phyloP scores from a whole-genome alignment of 805 yeast species.

The Nakazawaea holstii region DNA sequence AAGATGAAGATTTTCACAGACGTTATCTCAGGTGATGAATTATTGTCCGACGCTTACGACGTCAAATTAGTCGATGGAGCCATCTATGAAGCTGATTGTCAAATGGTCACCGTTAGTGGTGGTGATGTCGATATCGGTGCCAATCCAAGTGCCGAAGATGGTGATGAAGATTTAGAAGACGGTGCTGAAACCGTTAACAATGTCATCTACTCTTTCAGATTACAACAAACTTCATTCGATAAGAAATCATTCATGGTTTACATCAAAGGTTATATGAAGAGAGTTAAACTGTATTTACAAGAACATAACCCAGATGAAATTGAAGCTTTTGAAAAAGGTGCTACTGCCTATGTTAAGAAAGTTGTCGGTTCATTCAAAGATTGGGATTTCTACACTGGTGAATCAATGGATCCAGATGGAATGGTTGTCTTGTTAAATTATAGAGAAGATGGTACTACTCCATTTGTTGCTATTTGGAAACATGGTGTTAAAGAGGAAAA shows the following conservation, averaged over 20 bases:
- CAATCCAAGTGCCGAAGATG: slow-evolving; percentile 98
- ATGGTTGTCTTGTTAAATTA: slow-evolving; percentile 97
- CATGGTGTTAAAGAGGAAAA: slow-evolving; percentile 91
- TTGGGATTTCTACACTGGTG: slow-evolving; percentile 99
- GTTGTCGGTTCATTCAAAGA: slow-evolving; percentile 92
- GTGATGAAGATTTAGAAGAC: slow-evolving; percentile 75
- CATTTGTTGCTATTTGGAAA: slow-evolving; percentile 97
- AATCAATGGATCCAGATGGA: slow-evolving; percentile 99
- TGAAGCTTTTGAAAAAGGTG: slow-evolving; percentile 94
- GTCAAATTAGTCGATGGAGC: slow-evolving; percentile 79
- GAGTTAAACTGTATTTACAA: slow-evolving; percentile 83
- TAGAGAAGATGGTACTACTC: slow-evolving; percentile 99
- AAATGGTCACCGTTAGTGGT: slow-evolving; percentile 76
- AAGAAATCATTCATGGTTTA: slow-evolving; percentile 95
- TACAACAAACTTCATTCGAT: slow-evolving; percentile 93
- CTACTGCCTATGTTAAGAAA: slow-evolving; percentile 93
- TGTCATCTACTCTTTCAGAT: slow-evolving; percentile 97
- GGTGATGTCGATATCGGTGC: slow-evolving; percentile 98
- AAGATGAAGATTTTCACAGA: slow-evolving; percentile 52
- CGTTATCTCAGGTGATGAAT: slow-evolving; percentile 91
- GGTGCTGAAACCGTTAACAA: slow-evolving; percentile 92
- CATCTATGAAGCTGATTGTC: slow-evolving; percentile 95
- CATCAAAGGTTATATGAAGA: slow-evolving; percentile 99
- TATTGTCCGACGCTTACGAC: slow-evolving; percentile 96
- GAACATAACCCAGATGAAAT: slow-evolving; percentile 87